These are phyloP conservation scores for Lineolata rhizophorae DNA, from an alignment of 495 filamentous ascomycete genomes.

Conservation along the genomic window DNA sequence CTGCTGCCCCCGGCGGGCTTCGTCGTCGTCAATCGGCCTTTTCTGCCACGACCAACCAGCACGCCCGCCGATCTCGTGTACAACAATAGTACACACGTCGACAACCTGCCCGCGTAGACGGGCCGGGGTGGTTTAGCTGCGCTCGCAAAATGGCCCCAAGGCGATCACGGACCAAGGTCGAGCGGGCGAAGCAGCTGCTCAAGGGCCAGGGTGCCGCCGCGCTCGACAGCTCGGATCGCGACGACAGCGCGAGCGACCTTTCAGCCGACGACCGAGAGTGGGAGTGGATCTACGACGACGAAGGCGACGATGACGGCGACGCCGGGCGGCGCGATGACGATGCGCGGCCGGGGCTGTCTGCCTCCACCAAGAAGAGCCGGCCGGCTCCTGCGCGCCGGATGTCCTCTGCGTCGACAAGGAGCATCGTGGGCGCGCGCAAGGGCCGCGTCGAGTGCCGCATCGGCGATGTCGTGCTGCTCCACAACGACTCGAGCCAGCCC, in stretches of 20 bases:
- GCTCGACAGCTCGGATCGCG: conserved; percentile 80
- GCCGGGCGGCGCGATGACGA: not conserved
- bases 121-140: not conserved
- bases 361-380: conserved; percentile 10
- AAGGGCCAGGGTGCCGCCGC: conserved; percentile 40
- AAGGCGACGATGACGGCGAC: conserved; percentile 3
- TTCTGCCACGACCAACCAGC: too few relatives aligned
- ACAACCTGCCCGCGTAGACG: too few relatives aligned
- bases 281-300: conserved; percentile 67
- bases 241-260: conserved; percentile 60
- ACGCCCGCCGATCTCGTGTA: too few relatives aligned
- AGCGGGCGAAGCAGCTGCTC: conserved; percentile 36
- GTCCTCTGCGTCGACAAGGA: too few relatives aligned
- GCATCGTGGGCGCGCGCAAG: conserved; percentile 68
- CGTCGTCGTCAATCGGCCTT: too few relatives aligned
- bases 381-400: conserved; percentile 1
- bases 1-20: too few relatives aligned
- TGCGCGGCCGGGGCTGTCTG: conserved; percentile 2
- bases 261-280: too few relatives aligned
- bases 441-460: conserved; percentile 61
- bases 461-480: conserved; percentile 69
- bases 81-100: too few relatives aligned
- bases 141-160: conserved; percentile 5
- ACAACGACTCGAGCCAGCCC: conserved; percentile 58
- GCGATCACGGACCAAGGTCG: conserved; percentile 10